Conservation (phyloP, 179 eudicot species). For the Beta macrorhiza region DNA sequence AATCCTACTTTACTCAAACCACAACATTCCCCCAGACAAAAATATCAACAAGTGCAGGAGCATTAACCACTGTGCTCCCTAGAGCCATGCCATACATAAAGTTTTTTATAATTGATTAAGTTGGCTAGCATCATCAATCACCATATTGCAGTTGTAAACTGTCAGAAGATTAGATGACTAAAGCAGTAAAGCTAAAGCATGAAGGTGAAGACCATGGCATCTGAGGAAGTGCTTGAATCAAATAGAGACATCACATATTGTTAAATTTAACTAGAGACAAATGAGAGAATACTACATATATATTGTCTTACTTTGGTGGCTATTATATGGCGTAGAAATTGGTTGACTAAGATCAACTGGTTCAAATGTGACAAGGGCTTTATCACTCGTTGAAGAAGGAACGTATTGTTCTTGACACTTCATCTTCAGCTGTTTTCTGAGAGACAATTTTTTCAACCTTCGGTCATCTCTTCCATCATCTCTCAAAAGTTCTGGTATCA, state of each 20-base stretch:
- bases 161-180: not conserved
- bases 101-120: not conserved
- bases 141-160: not conserved
- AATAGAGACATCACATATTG: not conserved
- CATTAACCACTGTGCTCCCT: not conserved
- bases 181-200: constrained; percentile 12
- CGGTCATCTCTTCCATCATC: constrained; percentile 59
- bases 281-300: not conserved
- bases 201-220: not conserved
- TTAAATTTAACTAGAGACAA: not conserved
- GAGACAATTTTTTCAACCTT: constrained; percentile 73
- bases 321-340: constrained; percentile 34
- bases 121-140: not conserved
- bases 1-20: not conserved
- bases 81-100: not conserved
- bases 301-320: constrained; percentile 40
- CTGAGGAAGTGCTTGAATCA: not conserved
- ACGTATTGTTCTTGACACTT: constrained; percentile 62
- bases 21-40: not conserved
- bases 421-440: constrained; percentile 74
- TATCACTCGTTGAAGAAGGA: constrained; percentile 31
- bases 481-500: constrained; percentile 48
- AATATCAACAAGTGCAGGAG: not conserved
- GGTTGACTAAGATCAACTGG: constrained; percentile 38
- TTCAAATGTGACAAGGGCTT: constrained; percentile 39